Base-by-base conservation (phyloP, 1,139 yeast species). In the Debaryomyces sp. region DNA sequence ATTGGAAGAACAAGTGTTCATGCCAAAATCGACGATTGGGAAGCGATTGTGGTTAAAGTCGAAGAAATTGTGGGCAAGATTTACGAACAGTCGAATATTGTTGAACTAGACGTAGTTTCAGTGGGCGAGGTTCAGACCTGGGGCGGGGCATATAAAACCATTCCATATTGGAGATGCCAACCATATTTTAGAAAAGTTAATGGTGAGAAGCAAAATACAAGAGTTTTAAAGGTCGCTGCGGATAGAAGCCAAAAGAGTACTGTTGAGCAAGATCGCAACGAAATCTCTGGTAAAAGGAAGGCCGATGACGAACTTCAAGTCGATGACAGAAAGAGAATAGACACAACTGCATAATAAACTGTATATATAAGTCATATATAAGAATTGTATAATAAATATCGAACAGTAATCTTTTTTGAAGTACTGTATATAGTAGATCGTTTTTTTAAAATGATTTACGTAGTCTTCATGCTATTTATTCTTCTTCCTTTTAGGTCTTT, bases 91-190 rank as follows among this genome's bases (percentile, higher is more conserved):
- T 67, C 72, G 18, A 73, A 76, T 22, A 78, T 78, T 15, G 67
- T 67, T 9, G 70, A 70, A 33, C 46, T 72, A 18, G 96, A 89
- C 58, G 68, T 65, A 1, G 75, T 87, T 0, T 70, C 68, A 0
- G 75, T 71, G 13, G 90, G 92, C 0, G 80, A 74, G 22, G 41
- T 63, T 2, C 84, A 87, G 61, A 66, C 69, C 30, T 87, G 96
- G 91, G 96, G 96, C 45, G 96, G 96, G 1, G 59, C 77, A 17
- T 94, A 94, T 65, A 84, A 84, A 63, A 79, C 77, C 6, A 82
- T 94, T n/a, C 99, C 99, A 2, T 92, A 87, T 66, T 94, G 99
- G 98, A 78, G 99, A 58, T 85, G 96, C 55, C 99, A 94, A 68
- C 99, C 99, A 1, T 89, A 89, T 64, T 91, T 95, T 73, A 78